Evolutionary conservation across 169 alveolate species (phyloP).

Genomic region (Cryptosporidium muris): DNA sequence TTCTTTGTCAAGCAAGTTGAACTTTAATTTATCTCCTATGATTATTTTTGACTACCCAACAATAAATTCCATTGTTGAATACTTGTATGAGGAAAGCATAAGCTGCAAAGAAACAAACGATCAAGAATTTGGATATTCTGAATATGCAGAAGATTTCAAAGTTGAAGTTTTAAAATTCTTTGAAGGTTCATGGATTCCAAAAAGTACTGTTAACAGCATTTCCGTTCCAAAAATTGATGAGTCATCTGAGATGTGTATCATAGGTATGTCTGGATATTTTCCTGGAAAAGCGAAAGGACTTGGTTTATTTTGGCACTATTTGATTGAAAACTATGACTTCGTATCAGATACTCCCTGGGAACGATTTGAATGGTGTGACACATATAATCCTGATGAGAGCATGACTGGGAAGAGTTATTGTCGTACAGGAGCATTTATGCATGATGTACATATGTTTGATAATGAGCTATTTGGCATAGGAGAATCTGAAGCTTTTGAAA

Average conservation of each 20-base stretch:
- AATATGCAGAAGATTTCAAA: not conserved
- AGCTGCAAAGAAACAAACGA: not conserved
- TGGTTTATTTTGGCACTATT: constrained; percentile 72
- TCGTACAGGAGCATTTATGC: constrained; percentile 72
- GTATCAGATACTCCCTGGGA: constrained; percentile 74
- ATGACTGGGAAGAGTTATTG: constrained; percentile 46
- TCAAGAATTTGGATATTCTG: not conserved
- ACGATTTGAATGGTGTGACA: constrained; percentile 61
- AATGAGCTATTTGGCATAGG: constrained; percentile 50
- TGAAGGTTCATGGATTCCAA: constrained; percentile 6
- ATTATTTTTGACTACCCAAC: constrained; percentile 74
- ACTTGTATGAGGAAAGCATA: constrained; percentile 42
- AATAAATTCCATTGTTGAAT: constrained; percentile 72
- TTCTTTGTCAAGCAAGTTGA: constrained; percentile 73
- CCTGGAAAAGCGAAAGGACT: constrained; percentile 63
- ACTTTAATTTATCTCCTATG: constrained; percentile 66
- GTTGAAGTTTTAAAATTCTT: constrained; percentile 13
- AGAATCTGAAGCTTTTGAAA: constrained; percentile 72
- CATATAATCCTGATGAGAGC: constrained; percentile 15
- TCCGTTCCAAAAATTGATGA: not conserved
- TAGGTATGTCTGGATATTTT: constrained; percentile 74
- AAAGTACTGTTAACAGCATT: not conserved
- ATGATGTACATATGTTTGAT: constrained; percentile 73
- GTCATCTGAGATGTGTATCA: constrained; percentile 57
- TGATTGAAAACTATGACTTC: constrained; percentile 72